Evolutionary conservation across 129 eudicot species (phyloP).

Genomic region (Tagetes patula): DNA sequence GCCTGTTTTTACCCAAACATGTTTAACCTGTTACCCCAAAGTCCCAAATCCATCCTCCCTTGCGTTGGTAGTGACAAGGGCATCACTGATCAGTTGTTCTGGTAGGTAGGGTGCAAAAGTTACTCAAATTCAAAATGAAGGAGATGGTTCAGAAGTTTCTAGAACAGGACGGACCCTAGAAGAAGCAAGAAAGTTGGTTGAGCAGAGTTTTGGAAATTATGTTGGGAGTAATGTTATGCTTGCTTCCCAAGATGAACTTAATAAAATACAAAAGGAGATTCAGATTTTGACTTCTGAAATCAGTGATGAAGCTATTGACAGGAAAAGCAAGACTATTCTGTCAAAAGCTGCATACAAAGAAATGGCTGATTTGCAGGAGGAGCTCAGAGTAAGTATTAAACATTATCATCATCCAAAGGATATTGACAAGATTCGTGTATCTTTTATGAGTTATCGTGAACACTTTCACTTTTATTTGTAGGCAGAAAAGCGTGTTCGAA

Average conservation of each 20-base stretch:
- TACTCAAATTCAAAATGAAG: slow-evolving; percentile 58
- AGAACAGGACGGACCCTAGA: slow-evolving; percentile 82
- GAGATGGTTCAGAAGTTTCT: slow-evolving; percentile 47
- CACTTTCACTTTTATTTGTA: slow-evolving; percentile 26
- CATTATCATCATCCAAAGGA: neutral
- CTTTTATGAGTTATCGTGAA: neutral
- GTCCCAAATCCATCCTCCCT: neutral
- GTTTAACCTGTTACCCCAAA: neutral
- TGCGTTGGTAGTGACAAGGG: neutral
- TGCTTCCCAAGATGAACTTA: slow-evolving; percentile 95
- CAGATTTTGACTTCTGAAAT: slow-evolving; percentile 63
- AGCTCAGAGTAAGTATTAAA: slow-evolving; percentile 58
- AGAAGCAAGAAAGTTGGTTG: slow-evolving; percentile 95
- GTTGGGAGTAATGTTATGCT: slow-evolving; percentile 97
- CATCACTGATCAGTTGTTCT: slow-evolving; percentile 26
- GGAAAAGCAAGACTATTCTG: slow-evolving; percentile 63
- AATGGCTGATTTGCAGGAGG: slow-evolving; percentile 82
- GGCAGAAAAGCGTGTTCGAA: slow-evolving; percentile 76
- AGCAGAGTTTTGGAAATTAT: slow-evolving; percentile 97
- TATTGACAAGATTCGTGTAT: neutral
- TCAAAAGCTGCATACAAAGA: slow-evolving; percentile 72
- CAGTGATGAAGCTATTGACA: slow-evolving; percentile 88
- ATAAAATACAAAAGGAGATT: slow-evolving; percentile 74
- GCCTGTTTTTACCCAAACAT: neutral
- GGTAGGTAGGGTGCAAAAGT: slow-evolving; percentile 79